phyloP scores from a whole-genome alignment of 768 basidiomycete genomes.

The Leccinellum rugosiceps region DNA sequence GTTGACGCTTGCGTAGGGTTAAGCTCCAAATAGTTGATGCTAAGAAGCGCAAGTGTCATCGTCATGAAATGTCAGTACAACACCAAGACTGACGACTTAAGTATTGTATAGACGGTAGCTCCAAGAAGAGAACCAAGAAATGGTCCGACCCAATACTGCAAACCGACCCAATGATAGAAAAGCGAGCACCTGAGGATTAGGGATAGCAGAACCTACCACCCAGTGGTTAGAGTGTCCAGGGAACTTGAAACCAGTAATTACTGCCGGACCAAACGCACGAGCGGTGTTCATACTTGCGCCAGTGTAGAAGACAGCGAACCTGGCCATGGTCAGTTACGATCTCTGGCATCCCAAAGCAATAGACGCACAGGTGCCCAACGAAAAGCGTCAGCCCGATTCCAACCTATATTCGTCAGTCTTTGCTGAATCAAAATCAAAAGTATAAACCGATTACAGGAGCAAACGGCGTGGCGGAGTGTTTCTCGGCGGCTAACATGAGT shows the following conservation, averaged over 20 bases:
- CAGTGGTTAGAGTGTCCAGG: slow-evolving; percentile 46
- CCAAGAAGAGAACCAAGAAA: slow-evolving; percentile 62
- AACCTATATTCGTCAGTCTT: slow-evolving; percentile 36
- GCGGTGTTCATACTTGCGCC: slow-evolving; percentile 70
- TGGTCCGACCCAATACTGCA: slow-evolving; percentile 70
- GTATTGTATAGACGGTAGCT: slow-evolving; percentile 50
- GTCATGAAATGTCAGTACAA: neutral
- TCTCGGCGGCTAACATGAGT: slow-evolving; percentile 73
- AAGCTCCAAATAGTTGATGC: slow-evolving; percentile 28
- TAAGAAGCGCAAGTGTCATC: slow-evolving; percentile 7
- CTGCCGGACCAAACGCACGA: slow-evolving; percentile 67
- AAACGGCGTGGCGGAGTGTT: slow-evolving; percentile 62
- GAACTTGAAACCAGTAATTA: slow-evolving; percentile 51
- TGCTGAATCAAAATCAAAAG: neutral
- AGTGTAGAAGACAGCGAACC: slow-evolving; percentile 60
- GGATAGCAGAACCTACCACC: slow-evolving; percentile 45
- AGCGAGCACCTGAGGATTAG: neutral
- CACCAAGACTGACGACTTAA: slow-evolving; percentile 45
- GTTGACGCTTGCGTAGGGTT: slow-evolving; percentile 32
- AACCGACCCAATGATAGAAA: slow-evolving; percentile 3
- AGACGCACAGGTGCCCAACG: slow-evolving; percentile 53
- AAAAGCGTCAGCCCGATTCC: slow-evolving; percentile 68
- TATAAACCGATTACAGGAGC: slow-evolving; percentile 49
- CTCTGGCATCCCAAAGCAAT: neutral
- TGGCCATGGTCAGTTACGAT: slow-evolving; percentile 16